A percentile compares a stretch with the other conserved stretches of the same genome.
Evolutionary conservation across 441 rosid species (phyloP).

Genomic region (Populus hybrid): DNA sequence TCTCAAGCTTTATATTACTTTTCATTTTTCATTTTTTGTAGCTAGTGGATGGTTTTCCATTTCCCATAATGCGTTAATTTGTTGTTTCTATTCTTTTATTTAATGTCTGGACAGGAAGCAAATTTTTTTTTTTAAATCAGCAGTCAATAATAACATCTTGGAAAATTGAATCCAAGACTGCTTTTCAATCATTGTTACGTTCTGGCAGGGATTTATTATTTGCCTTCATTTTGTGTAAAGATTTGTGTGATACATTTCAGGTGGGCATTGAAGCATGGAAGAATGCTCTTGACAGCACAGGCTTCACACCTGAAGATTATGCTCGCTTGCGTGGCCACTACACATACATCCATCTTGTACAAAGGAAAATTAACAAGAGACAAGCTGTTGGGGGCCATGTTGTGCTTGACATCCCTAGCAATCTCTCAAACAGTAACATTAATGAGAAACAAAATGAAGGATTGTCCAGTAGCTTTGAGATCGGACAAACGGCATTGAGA

Average conservation of each 20-base stretch:
- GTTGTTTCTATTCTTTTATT: background rate
- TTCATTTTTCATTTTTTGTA: background rate
- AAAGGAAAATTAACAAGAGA: conserved; percentile 55
- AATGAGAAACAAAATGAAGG: conserved; percentile 44
- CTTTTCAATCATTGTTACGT: background rate
- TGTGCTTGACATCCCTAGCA: conserved; percentile 55
- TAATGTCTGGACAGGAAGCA: background rate
- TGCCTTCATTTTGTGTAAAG: background rate
- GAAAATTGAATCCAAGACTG: background rate
- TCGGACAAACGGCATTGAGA: conserved; percentile 30
- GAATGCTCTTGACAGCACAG: conserved; percentile 69
- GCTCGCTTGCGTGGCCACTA: conserved; percentile 91
- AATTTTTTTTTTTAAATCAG: background rate
- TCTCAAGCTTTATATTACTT: background rate
- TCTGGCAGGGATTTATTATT: background rate
- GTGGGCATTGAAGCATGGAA: conserved; percentile 91
- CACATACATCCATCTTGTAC: conserved; percentile 81
- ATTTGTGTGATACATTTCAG: conserved; percentile 28
- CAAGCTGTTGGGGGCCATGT: conserved; percentile 39
- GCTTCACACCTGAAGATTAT: conserved; percentile 88
- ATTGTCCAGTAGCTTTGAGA: conserved; percentile 43
- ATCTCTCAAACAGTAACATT: conserved; percentile 17
- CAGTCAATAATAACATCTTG: background rate
- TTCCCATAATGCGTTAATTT: background rate
- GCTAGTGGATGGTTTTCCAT: background rate